Base-by-base conservation (phyloP, 768 basidiomycete genomes). In the Pulveroboletus sp. region DNA sequence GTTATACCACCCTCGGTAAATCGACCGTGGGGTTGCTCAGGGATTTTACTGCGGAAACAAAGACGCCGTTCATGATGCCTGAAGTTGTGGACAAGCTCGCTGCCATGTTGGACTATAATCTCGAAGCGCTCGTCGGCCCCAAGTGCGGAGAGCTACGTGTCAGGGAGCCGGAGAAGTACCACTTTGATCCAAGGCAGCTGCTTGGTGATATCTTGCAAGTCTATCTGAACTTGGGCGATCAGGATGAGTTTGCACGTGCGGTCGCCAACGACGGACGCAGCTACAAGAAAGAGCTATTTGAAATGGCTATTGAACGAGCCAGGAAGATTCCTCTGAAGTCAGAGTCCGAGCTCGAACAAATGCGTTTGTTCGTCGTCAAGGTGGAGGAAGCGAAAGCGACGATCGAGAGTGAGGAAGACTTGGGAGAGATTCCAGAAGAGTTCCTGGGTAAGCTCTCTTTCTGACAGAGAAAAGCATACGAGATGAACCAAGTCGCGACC, bases 11-110 rank as follows among this genome's bases (percentile, higher is more conserved):
- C 26, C 80, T 96, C 17, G 90, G 93, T 14, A 79, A 86, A 55
- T 89, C 88, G 17, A 93, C 92, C 3, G 86, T 99, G n/a, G 84
- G 85, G 43, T 76, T 97, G 15, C 79, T 99, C 59, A 91, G 90
- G 64, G 78, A 89, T 47, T 93, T 98, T 72, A 95, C 95, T 1
- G 88, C 85, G 0, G 89, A 95, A 65, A 89, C 92, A 0, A 92
- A 88, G 64, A 80, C 75, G 26, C 94, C 96, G 0, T 99, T 97
- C 70, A 88, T 96, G 81, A 87, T 91, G 69, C 86, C 89, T 8
- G 96, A 99, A 70, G 97, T 99, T 41, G 90, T 98, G 45, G 87
- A 94, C 66, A 82, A 89, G 32, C 77, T 99, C 14, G 96, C 96
- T 3, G 94, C 94, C 1, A 97, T 96, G 89, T 70, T 99, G 60